These are phyloP conservation scores for Tylopilus rubrobrunneus DNA, from an alignment of 768 basidiomycete species.

Conservation along the genomic window DNA sequence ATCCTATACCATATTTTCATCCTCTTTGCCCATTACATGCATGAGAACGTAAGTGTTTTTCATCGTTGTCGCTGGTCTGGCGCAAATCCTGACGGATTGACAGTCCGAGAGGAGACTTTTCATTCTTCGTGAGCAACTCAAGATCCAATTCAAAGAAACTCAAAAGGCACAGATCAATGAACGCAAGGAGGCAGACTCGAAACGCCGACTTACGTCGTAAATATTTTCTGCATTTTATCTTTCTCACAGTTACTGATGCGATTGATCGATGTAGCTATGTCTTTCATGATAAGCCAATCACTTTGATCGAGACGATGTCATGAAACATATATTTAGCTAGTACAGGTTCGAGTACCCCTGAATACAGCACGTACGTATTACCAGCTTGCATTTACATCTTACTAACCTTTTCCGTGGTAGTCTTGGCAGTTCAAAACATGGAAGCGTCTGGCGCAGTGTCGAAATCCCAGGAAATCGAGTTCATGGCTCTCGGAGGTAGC, in stretches of 20 bases:
- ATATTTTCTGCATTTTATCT: slow-evolving; percentile 24
- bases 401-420: slow-evolving; percentile 19
- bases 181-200: slow-evolving; percentile 72
- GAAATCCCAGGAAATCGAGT: slow-evolving; percentile 57
- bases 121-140: slow-evolving; percentile 69
- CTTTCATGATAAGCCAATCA: slow-evolving; percentile 58
- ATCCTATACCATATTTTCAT: too few species aligned
- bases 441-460: slow-evolving; percentile 71
- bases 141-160: slow-evolving; percentile 66
- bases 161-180: slow-evolving; percentile 72
- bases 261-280: slow-evolving; percentile 48
- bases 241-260: background rate
- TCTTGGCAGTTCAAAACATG: slow-evolving; percentile 91
- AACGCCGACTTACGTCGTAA: slow-evolving; percentile 75
- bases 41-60: slow-evolving; percentile 47
- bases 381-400: background rate
- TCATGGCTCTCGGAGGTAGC: slow-evolving; percentile 77
- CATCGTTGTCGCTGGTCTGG: too few species aligned
- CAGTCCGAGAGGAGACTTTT: slow-evolving; percentile 59
- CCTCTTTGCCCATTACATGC: slow-evolving; percentile 42
- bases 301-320: slow-evolving; percentile 4
- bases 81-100: background rate
- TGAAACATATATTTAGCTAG: slow-evolving; percentile 15
- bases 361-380: slow-evolving; percentile 58
- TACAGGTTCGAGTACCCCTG: slow-evolving; percentile 76